These are phyloP conservation scores for Aspergillus ochraceus DNA, from an alignment of 2,329 filamentous ascomycete species.

Conservation along the genomic window DNA sequence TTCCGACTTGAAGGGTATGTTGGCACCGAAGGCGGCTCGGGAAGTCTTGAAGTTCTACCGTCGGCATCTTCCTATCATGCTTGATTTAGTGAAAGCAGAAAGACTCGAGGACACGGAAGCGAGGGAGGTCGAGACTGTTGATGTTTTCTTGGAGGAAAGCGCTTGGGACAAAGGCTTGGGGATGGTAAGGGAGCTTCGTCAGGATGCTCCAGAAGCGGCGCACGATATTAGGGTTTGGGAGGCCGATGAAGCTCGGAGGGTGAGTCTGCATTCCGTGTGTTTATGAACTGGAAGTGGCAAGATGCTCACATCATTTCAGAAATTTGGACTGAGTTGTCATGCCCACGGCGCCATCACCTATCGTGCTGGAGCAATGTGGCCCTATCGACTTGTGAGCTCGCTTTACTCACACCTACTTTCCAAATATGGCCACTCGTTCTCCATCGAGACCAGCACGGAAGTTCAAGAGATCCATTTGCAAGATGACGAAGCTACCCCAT, in stretches of 20 bases:
- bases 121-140: constrained; percentile 14
- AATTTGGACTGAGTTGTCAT: background rate
- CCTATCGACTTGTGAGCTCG: constrained; percentile 27
- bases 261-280: constrained; percentile 9
- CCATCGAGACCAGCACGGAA: constrained; percentile 23
- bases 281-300: background rate
- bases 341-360: constrained; percentile 17
- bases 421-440: constrained; percentile 10
- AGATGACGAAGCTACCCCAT: background rate
- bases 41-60: constrained; percentile 7
- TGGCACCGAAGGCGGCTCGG: constrained; percentile 8
- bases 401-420: constrained; percentile 16
- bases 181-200: constrained; percentile 9
- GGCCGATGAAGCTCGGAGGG: constrained; percentile 15
- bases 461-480: constrained; percentile 11
- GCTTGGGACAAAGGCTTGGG: constrained; percentile 11
- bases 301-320: background rate
- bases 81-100: constrained; percentile 4
- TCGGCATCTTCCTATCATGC: constrained; percentile 7
- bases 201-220: constrained; percentile 8
- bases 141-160: constrained; percentile 12
- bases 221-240: constrained; percentile 6
- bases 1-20: constrained; percentile 2
- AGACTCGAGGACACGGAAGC: constrained; percentile 6
- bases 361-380: constrained; percentile 25